phyloP scores from a whole-genome alignment of 2,329 filamentous ascomycete species.

The Macrophomina phaseolina region DNA sequence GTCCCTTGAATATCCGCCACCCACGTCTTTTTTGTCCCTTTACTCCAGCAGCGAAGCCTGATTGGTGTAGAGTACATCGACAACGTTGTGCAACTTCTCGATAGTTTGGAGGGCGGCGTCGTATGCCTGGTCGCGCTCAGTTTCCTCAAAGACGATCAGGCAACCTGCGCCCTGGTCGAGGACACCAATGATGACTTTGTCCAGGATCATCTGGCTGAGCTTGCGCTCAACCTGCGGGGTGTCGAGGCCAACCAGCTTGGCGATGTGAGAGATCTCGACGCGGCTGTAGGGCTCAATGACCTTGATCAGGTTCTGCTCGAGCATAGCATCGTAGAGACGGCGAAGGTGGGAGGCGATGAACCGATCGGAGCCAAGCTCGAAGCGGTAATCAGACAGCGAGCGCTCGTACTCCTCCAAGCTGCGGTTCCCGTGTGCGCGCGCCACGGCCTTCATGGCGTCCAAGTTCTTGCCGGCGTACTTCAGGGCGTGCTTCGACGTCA shows the following conservation, averaged over 20 bases:
- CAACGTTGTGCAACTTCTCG: conserved; percentile 95
- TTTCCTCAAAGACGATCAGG: conserved; percentile 96
- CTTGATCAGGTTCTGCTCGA: conserved; percentile 99
- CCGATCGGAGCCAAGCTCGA: conserved; percentile 89
- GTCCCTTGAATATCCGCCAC: not conserved
- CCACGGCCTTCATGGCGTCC: conserved; percentile 99
- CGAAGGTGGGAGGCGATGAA: conserved; percentile 98
- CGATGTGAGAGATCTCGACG: conserved; percentile 95
- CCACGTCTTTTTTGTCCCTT: conserved; percentile 20
- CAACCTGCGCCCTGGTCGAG: conserved; percentile 97
- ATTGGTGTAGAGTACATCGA: conserved; percentile 97
- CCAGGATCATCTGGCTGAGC: conserved; percentile 98
- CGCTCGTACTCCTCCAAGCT: conserved; percentile 97
- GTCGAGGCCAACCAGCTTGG: conserved; percentile 96
- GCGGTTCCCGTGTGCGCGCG: conserved; percentile 91
- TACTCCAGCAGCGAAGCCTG: conserved; percentile 95
- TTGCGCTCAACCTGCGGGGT: conserved; percentile 97
- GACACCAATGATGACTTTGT: conserved; percentile 98
- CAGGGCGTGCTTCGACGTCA: conserved; percentile 94
- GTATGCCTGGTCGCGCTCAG: conserved; percentile 89
- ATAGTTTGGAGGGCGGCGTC: conserved; percentile 94
- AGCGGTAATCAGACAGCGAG: conserved; percentile 86
- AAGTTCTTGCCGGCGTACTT: conserved; percentile 95
- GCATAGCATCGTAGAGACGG: conserved; percentile 94
- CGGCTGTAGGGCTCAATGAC: conserved; percentile 98